Base-by-base conservation (phyloP, 2,329 filamentous ascomycete genomes). In the Colletotrichum orchidophilum region DNA sequence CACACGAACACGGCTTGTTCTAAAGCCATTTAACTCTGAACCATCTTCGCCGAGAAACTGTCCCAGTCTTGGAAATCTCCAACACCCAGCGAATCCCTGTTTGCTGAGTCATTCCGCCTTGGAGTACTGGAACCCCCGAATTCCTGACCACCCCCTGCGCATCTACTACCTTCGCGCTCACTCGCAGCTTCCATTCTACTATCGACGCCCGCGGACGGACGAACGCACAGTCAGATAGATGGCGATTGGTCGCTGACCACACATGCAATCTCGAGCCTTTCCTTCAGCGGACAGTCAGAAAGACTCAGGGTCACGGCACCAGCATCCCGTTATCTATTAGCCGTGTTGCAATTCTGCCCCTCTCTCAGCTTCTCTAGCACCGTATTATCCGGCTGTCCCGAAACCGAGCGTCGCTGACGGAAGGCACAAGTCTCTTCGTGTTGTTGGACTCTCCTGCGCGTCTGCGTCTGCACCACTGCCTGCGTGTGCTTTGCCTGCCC, bases 41-140 rank as follows among this genome's bases (percentile, higher is more conserved):
- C 58, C 27, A 54, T 42, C 42, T 12, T 18, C 18, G 27, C 21
- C 63, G 12, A 31, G 39, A 18, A 27, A 59, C 31, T 39, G 35
- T 29, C 35, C 35, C 12, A 13, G 35, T 42, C n/a, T 57, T 58
- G 61, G 31, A 42, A 26, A 11, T 31, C 26, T 26, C 21, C 24
- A 13, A 33, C 52, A 35, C 46, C 26, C n/a, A 24, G 58, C 46
- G 31, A n/a, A 31, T 42, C 55, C 69, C 63, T 58, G 53, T 54
- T 35, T 61, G 69, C 69, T 71, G 64, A 69, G 64, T 69, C 62
- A 71, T 50, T 63, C 18, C 57, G 42, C 15, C 57, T 33, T 62
- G 49, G 29, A 35, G 49, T 55, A 58, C 39, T 58, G 35, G 33
- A 58, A 57, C 21, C 55, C 21, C 63, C 39, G 50, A 67, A 61